Base-by-base conservation (phyloP, 164 flowering plant genomes). In the Chloranthus sessilifolius region DNA sequence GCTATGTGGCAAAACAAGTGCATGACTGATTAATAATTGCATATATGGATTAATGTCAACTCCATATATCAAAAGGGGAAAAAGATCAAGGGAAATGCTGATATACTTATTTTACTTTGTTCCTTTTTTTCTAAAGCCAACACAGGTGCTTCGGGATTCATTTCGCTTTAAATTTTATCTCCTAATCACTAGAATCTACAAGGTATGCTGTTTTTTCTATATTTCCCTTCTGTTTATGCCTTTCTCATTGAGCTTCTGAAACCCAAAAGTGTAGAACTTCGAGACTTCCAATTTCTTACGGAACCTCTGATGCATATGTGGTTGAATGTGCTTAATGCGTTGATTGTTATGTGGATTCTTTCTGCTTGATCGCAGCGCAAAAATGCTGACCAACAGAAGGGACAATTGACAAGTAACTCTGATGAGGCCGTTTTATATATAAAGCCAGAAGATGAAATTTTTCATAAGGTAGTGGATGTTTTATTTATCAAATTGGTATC, bases 361-460 rank as follows among this genome's bases (percentile, higher is more conserved):
- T 27, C 21, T 59, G 40, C 17, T 40, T 37, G 43, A 29, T 3
- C 63, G 17, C 60, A 78, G 91, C 74, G 31, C 52, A 83, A 75
- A 64, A 65, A 62, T 50, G 66, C 63, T 11, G 52, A 49, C 35
- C 58, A 67, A 53, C 70, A 22, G 49, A 64, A 63, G 15, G 64
- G 60, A 23, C 12, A 58, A 41, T 44, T 37, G 15, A 56, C 48
- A 31, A 43, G 52, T 55, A 25, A 40, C 28, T 34, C 9, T 47
- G 75, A 74, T 12, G 95, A 79, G 51, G 68, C 53, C 37, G 58
- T 76, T 31, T 59, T 86, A 50, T 90, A 73, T 52, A 20, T 57
- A 23, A 84, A 83, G 66, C 81, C 74, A n/a, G 95, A 90, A 72
- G 98, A 90, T 72, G 95, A 90, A 73, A 77, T 90, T 69, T 84